These are phyloP conservation scores for Fragilaria crotonensis DNA, from an alignment of 108 stramenopile species.

Conservation along the genomic window DNA sequence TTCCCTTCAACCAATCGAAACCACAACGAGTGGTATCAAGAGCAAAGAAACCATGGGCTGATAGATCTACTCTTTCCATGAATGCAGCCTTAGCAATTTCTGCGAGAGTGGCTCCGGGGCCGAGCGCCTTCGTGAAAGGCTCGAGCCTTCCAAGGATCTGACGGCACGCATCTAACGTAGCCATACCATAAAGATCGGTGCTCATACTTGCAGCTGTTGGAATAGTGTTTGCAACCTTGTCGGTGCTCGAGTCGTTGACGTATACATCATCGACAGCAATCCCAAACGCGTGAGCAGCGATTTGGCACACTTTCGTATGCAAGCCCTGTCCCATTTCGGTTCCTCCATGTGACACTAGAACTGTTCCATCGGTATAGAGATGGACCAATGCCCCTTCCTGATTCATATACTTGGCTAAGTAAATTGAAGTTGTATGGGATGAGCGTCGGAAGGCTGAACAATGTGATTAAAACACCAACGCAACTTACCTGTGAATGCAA, in stretches of 20 bases:
- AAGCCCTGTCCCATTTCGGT: slow-evolving; percentile 97
- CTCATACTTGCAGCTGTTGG: slow-evolving; percentile 90
- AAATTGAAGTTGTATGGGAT: slow-evolving; percentile 44
- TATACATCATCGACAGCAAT: slow-evolving; percentile 79
- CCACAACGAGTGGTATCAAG: slow-evolving; percentile 68
- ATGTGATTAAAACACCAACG: neutral
- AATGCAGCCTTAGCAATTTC: slow-evolving; percentile 77
- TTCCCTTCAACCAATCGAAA: slow-evolving; percentile 69
- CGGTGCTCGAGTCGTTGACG: slow-evolving; percentile 87
- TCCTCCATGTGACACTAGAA: slow-evolving; percentile 89
- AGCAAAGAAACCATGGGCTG: slow-evolving; percentile 90
- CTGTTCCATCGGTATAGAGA: slow-evolving; percentile 89
- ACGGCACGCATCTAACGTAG: slow-evolving; percentile 88
- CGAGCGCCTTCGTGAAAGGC: slow-evolving; percentile 73
- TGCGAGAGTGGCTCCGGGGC: slow-evolving; percentile 45
- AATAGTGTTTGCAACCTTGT: slow-evolving; percentile 85
- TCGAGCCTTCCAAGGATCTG: slow-evolving; percentile 77
- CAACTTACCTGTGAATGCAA: slow-evolving; percentile 72
- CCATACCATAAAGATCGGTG: slow-evolving; percentile 95
- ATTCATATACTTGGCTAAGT: slow-evolving; percentile 81
- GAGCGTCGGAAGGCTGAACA: neutral
- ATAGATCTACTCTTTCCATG: slow-evolving; percentile 79
- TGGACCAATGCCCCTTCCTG: slow-evolving; percentile 93
- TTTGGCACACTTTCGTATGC: slow-evolving; percentile 92
- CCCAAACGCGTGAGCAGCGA: slow-evolving; percentile 89